Conservation (phyloP, 306 rosid genomes). For the Pterocarpus santalinus region DNA sequence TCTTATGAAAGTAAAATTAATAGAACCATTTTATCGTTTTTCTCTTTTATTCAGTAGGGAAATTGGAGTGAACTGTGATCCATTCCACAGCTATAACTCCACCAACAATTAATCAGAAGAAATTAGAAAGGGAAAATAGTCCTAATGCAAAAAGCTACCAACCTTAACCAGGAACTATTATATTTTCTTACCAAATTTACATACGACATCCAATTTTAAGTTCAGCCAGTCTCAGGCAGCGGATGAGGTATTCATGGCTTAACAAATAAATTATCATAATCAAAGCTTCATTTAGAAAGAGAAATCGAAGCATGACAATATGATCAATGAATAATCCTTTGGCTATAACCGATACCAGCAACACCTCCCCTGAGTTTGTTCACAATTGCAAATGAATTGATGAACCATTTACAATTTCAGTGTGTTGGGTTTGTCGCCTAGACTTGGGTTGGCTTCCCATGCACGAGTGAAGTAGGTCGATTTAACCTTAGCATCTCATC, state of each 20-base stretch:
- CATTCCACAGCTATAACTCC: neutral
- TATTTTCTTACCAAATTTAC: conserved; percentile 9
- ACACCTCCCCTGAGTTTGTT: neutral
- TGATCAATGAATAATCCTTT: neutral
- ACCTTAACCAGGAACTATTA: neutral
- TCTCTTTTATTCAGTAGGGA: neutral
- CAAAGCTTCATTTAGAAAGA: conserved; percentile 4
- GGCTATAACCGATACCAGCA: neutral
- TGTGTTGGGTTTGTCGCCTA: neutral
- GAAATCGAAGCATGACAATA: neutral
- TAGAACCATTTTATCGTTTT: neutral
- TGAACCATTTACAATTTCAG: neutral
- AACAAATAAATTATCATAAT: neutral
- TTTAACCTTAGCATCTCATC: neutral
- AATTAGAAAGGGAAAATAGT: neutral
- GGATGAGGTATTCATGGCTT: neutral
- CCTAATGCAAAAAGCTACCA: neutral
- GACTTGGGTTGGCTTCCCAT: neutral
- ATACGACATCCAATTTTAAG: neutral
- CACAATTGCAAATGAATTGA: neutral
- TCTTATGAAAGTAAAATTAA: neutral
- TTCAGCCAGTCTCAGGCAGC: neutral
- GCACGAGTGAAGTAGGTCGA: neutral
- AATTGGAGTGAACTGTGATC: neutral
- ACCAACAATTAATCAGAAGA: neutral